Evolutionary conservation across 192 early-diverging fungal species (phyloP), one percentile per base, ranked within the genome.

Genomic region (Entomortierella chlamydospora): DNA sequence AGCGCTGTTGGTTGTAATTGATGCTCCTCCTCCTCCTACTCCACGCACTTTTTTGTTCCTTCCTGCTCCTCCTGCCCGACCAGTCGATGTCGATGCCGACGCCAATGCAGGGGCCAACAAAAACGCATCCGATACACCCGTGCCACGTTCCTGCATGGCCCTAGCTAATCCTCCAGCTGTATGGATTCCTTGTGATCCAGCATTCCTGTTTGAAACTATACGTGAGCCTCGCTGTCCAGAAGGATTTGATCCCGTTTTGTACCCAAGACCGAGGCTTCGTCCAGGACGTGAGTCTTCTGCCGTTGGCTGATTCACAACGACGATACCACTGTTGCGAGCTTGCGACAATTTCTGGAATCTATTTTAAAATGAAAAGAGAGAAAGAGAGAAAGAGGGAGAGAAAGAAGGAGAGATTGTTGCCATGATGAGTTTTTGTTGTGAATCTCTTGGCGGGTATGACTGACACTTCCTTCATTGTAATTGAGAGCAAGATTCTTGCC

Each of bases 81-180:
- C 59, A 54, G 29, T 26, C 15, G 17, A 23, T 20, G 59, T 25
- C n/a, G 34, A 51, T 22, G 43, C 13, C 4, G n/a, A n/a, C n/a
- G 45, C 23, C 6, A 25, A 54, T 43, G 54, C 37, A 13, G 76
- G 76, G 2, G 47, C 42, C 23, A 79, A 66, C 50, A 79, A 58
- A 34, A 79, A 79, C 26, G 4, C 57, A 30, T 79, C 68, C 37
- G 76, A 49, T 0, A 79, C 76, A 17, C 76, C 76, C 10, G 56
- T 45, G 0, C 76, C 76, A 51, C 76, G 76, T 47, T 79, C 76
- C 63, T 79, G 76, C 76, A 79, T 79, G 2, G 62, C 76, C 61
- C 76, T 70, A 4, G 76, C 76, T 7, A 79, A 39, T 28, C 76
- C 76, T 39, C 55, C 56, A 50, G 61, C 22, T 2, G 76, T 79